phyloP scores from a whole-genome alignment of 2,329 filamentous ascomycete genomes.

The Scedosporium apiospermum region DNA sequence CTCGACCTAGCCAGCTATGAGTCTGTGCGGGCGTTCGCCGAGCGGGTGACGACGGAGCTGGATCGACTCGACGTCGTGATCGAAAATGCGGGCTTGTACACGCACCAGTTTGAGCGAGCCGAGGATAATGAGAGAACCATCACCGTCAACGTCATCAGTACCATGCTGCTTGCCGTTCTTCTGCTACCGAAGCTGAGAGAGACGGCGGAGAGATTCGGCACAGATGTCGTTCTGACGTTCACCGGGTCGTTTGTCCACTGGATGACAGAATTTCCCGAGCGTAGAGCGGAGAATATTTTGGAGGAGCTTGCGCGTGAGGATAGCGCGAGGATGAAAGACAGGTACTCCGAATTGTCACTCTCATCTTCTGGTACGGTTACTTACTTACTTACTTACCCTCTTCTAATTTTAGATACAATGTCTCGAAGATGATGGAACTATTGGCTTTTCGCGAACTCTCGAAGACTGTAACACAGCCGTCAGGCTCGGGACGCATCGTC shows the following conservation, averaged over 20 bases:
- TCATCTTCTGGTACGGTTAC: background rate
- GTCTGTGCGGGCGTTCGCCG: slow-evolving; percentile 11
- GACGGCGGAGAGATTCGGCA: slow-evolving; percentile 17
- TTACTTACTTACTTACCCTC: too few relatives aligned
- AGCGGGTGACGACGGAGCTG: slow-evolving; percentile 15
- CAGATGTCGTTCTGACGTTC: too few relatives aligned
- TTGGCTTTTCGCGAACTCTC: too few relatives aligned
- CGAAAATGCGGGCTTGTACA: slow-evolving; percentile 26
- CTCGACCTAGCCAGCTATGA: slow-evolving; percentile 1
- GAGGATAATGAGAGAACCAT: slow-evolving; percentile 33
- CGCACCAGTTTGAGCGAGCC: slow-evolving; percentile 11
- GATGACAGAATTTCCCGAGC: background rate
- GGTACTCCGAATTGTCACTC: background rate
- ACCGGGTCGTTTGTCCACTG: too few relatives aligned
- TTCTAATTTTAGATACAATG: too few relatives aligned
- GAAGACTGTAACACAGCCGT: too few relatives aligned
- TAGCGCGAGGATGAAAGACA: background rate
- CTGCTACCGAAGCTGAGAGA: slow-evolving; percentile 31
- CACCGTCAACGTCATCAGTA: slow-evolving; percentile 37
- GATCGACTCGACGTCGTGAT: slow-evolving; percentile 32
- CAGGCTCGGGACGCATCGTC: too few relatives aligned
- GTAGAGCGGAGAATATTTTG: background rate
- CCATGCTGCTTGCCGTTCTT: slow-evolving; percentile 31
- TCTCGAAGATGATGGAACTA: too few relatives aligned
- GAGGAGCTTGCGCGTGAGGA: background rate